Evolutionary conservation across 257 asterid genomes (phyloP).

Genomic region (Paraleonurus japonicus): DNA sequence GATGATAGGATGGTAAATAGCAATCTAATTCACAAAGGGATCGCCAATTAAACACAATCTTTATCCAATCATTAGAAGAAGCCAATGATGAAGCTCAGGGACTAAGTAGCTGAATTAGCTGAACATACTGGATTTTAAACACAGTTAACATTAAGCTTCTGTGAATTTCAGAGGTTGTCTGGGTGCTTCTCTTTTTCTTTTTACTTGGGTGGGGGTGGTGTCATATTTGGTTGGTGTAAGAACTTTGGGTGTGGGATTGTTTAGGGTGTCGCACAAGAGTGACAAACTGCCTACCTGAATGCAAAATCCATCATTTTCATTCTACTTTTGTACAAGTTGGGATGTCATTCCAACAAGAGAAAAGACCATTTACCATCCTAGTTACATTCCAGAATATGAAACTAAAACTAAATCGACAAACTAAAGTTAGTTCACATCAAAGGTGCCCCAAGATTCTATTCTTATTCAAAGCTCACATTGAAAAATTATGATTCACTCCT

Average conservation of each 20-base stretch:
- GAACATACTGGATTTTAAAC: neutral
- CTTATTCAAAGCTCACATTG: neutral
- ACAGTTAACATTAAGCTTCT: conserved; percentile 8
- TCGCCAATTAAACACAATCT: neutral
- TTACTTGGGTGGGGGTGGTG: neutral
- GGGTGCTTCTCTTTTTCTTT: neutral
- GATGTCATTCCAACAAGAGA: conserved; percentile 24
- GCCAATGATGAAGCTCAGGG: neutral
- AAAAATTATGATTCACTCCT: neutral
- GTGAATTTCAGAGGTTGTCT: neutral
- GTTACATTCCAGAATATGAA: conserved; percentile 16
- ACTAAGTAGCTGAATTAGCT: neutral
- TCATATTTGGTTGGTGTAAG: neutral
- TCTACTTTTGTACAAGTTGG: conserved; percentile 7
- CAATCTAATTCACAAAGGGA: neutral
- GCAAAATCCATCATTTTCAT: conserved; percentile 4
- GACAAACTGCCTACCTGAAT: conserved; percentile 29
- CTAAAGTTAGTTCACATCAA: conserved; percentile 21
- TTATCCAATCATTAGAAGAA: conserved; percentile 2
- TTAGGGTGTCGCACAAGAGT: conserved; percentile 14
- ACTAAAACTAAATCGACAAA: conserved; percentile 14
- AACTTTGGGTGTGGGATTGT: neutral
- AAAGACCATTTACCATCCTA: conserved; percentile 24
- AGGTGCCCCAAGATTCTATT: neutral
- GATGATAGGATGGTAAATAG: neutral